A percentile compares a stretch with the other conserved stretches of the same genome.
phyloP scores from a whole-genome alignment of 306 rosid species.

The Rosa rugosa region DNA sequence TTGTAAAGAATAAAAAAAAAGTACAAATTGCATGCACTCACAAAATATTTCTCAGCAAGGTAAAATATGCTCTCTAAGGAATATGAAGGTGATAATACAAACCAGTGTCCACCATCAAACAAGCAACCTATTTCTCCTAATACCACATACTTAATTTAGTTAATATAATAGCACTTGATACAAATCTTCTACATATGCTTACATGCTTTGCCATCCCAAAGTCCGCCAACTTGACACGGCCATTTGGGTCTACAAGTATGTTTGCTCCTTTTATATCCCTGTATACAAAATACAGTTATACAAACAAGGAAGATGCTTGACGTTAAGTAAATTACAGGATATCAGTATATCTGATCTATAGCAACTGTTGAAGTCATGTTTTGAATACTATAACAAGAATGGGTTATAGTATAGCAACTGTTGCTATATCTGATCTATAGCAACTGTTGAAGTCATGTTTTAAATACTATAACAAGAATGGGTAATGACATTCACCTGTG shows the following conservation, averaged over 20 bases:
- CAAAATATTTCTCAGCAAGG: neutral
- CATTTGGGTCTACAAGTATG: constrained; percentile 93
- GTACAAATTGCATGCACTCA: neutral
- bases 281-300: constrained; percentile 32
- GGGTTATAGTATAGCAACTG: no score
- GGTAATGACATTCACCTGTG: constrained; percentile 66
- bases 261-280: constrained; percentile 99
- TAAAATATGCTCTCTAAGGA: neutral
- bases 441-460: constrained; percentile 18
- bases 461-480: constrained; percentile 22
- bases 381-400: constrained; percentile 24
- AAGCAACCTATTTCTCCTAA: constrained; percentile 4
- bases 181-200: constrained; percentile 38
- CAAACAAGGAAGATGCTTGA: constrained; percentile 19
- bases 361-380: constrained; percentile 15
- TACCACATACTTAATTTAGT: neutral
- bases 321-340: neutral
- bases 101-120: constrained; percentile 18
- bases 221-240: constrained; percentile 94
- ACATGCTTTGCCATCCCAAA: constrained; percentile 99
- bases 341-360: constrained; percentile 10
- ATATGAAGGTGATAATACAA: constrained; percentile 10
- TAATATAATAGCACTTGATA: constrained; percentile 23
- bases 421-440: neutral
- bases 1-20: neutral